Percentiles rank a stretch among this genome's conserved stretches.
phyloP scores from a whole-genome alignment of 768 basidiomycete genomes.

The Pholiota molesta region DNA sequence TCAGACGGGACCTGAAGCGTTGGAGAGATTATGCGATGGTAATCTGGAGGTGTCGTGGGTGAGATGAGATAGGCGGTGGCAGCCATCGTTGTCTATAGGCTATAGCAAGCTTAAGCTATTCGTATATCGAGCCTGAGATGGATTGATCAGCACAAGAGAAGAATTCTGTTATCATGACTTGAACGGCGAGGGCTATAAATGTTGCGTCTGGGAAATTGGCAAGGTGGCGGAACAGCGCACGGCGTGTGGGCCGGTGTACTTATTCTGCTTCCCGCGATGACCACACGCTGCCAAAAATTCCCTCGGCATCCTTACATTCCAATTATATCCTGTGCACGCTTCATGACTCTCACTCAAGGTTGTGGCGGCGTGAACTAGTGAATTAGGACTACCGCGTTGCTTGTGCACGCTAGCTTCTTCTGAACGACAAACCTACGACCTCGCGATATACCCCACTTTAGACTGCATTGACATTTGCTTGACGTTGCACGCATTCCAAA shows the following conservation, averaged over 20 bases:
- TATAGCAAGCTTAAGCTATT: background rate
- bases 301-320: background rate
- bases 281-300: background rate
- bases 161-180: background rate
- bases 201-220: background rate
- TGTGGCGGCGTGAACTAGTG: background rate
- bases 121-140: background rate
- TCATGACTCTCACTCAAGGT: background rate
- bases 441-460: background rate
- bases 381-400: background rate
- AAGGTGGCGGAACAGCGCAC: background rate
- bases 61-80: constrained; percentile 44
- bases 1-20: constrained; percentile 58
- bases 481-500: background rate
- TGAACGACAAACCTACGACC: background rate
- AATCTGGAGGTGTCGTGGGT: constrained; percentile 52
- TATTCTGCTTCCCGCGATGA: background rate
- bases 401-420: background rate
- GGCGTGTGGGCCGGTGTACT: background rate
- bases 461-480: background rate
- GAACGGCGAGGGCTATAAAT: background rate
- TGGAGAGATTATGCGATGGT: constrained; percentile 67
- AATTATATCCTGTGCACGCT: background rate
- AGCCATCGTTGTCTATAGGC: constrained; percentile 31
- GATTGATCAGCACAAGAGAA: background rate